Evolutionary conservation across 352 stramenopile genomes (phyloP).

Genomic region (Phytopythium kandeliae): DNA sequence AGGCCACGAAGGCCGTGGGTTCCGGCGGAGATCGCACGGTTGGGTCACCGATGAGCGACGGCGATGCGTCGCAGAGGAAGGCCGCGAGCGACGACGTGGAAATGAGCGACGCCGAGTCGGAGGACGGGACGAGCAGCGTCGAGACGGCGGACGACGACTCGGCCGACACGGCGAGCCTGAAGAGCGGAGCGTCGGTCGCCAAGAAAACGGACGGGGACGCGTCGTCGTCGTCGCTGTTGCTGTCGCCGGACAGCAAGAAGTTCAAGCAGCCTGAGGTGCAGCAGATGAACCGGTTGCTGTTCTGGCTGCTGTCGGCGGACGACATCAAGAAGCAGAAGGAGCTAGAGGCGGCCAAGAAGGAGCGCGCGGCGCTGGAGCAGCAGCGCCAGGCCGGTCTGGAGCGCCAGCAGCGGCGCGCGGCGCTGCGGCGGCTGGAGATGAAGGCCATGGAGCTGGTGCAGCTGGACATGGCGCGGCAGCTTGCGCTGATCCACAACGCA

Average conservation of each 20-base stretch:
- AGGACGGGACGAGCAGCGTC: conserved; percentile 34
- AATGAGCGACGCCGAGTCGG: conserved; percentile 48
- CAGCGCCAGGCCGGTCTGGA: conserved; percentile 67
- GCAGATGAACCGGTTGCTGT: conserved; percentile 84
- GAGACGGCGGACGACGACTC: conserved; percentile 26
- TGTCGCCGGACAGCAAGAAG: conserved; percentile 18
- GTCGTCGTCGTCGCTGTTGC: neutral
- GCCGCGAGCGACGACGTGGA: conserved; percentile 17
- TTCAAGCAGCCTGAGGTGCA: conserved; percentile 88
- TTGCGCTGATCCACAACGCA: conserved; percentile 58
- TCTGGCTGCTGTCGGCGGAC: conserved; percentile 82
- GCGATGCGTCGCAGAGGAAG: conserved; percentile 10
- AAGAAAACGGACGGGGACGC: conserved; percentile 10
- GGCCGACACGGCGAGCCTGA: conserved; percentile 18
- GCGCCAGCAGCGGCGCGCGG: conserved; percentile 52
- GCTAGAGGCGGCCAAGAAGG: conserved; percentile 70
- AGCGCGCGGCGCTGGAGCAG: conserved; percentile 62
- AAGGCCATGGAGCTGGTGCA: conserved; percentile 84
- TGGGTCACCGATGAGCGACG: neutral
- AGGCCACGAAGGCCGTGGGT: neutral
- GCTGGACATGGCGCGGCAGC: conserved; percentile 70
- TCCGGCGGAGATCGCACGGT: neutral
- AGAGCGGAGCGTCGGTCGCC: conserved; percentile 10
- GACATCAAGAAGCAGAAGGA: conserved; percentile 83
- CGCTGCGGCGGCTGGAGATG: conserved; percentile 67